Evolutionary conservation across 2,329 filamentous ascomycete genomes (phyloP).

Genomic region (Ophiocordyceps camponoti-saundersi): DNA sequence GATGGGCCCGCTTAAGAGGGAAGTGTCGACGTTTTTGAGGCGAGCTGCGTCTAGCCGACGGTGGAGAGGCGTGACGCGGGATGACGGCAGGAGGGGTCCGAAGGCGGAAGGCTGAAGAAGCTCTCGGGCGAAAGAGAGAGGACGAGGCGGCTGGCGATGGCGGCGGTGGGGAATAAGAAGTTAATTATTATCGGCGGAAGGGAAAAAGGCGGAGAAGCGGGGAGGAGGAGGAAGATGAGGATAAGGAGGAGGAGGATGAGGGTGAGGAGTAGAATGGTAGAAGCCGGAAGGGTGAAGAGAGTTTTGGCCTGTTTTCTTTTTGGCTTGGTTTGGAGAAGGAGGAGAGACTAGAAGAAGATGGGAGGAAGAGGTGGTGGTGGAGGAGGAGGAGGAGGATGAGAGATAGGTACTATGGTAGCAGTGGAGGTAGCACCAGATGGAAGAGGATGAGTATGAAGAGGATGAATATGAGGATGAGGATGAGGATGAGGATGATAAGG

Average conservation of each 20-base stretch:
- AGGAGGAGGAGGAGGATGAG: neutral
- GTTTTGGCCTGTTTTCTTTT: neutral
- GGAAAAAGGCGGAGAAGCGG: slow-evolving; percentile 1
- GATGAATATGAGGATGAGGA: neutral
- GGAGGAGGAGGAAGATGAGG: neutral
- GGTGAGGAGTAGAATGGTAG: too few species aligned
- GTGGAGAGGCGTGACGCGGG: neutral
- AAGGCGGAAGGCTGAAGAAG: neutral
- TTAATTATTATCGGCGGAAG: neutral
- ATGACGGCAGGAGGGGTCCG: neutral
- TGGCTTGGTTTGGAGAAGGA: neutral
- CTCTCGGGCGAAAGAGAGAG: neutral
- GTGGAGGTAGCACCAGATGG: too few species aligned
- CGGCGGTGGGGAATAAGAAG: neutral
- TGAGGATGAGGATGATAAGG: neutral
- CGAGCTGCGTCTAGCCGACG: too few species aligned
- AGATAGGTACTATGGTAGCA: too few species aligned
- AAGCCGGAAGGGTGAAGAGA: neutral
- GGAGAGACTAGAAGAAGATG: neutral
- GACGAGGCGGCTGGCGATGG: neutral
- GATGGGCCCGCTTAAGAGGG: neutral
- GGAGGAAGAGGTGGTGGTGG: neutral
- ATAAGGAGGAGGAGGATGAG: too few species aligned
- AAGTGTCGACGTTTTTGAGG: neutral
- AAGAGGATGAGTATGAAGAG: too few species aligned